Percentiles rank a stretch among this genome's conserved stretches.
Conservation (phyloP, 1,284 basidiomycete species). For the Ganoderma leucocontextum region DNA sequence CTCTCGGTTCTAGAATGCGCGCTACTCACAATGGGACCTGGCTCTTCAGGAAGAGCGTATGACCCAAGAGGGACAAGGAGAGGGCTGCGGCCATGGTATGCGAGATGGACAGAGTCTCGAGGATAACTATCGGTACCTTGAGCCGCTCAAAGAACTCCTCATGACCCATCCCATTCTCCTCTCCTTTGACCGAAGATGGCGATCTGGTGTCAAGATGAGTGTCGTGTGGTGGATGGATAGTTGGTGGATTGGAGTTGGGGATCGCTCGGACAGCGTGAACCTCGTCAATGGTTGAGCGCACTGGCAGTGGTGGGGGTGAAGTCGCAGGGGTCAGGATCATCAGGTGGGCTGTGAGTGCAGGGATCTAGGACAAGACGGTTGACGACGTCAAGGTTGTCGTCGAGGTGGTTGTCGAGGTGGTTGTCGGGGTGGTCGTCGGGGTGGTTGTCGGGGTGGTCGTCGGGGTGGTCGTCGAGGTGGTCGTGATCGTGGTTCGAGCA, state of each 20-base stretch:
- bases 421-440: background rate
- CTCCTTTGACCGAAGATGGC: background rate
- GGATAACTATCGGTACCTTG: conserved; percentile 51
- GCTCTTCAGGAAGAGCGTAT: conserved; percentile 76
- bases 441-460: too few species aligned
- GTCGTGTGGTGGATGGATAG: background rate
- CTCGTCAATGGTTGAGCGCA: background rate
- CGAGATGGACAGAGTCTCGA: conserved; percentile 60
- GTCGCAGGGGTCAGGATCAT: conserved; percentile 15
- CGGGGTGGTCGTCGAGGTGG: background rate
- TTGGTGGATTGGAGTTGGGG: background rate
- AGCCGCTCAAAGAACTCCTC: conserved; percentile 22
- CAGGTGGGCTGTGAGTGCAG: background rate
- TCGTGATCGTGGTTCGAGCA: background rate
- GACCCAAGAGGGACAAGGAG: conserved; percentile 65
- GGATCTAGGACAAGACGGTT: background rate
- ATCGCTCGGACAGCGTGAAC: background rate
- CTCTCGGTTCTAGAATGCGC: background rate
- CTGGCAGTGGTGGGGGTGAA: conserved; percentile 4
- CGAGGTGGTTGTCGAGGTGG: too few species aligned
- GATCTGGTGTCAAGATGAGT: background rate
- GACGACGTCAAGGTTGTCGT: background rate
- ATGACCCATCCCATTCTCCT: background rate
- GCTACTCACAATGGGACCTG: conserved; percentile 77
- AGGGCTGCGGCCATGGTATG: conserved; percentile 68